A percentile compares a stretch with the other conserved stretches of the same genome.
Conservation (phyloP, 768 basidiomycete species). For the Termitomyces sp. region DNA sequence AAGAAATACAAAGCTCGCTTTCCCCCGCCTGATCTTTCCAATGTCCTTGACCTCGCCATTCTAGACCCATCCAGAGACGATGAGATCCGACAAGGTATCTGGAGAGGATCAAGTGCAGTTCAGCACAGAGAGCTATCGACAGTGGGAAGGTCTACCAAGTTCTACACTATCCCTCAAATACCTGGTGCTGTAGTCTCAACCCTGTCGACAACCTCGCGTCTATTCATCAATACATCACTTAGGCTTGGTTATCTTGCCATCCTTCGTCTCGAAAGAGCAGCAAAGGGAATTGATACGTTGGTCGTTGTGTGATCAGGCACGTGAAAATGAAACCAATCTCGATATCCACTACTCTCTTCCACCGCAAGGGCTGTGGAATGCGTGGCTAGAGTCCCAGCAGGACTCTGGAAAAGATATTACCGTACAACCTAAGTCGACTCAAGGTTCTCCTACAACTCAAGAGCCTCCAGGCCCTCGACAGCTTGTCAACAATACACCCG, state of each 20-base stretch:
- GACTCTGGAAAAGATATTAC: conserved; percentile 25
- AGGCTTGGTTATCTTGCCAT: conserved; percentile 86
- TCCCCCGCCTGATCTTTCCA: conserved; percentile 68
- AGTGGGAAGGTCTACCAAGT: conserved; percentile 21
- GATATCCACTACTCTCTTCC: conserved; percentile 85
- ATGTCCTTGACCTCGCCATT: conserved; percentile 61
- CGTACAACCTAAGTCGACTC: conserved; percentile 42
- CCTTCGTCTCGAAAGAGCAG: conserved; percentile 52
- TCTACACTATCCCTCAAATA: conserved; percentile 45
- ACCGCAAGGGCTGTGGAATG: conserved; percentile 70
- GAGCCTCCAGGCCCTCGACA: conserved; percentile 49
- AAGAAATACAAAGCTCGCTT: conserved; percentile 78
- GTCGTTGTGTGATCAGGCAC: conserved; percentile 73
- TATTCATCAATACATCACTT: conserved; percentile 14
- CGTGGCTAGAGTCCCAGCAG: conserved; percentile 33
- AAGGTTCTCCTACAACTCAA: conserved; percentile 13
- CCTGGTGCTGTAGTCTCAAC: conserved; percentile 41
- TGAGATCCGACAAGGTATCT: conserved; percentile 41
- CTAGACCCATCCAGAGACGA: conserved; percentile 32
- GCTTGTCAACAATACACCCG: conserved; percentile 71
- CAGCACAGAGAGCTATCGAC: conserved; percentile 26
- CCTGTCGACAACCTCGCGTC: neutral
- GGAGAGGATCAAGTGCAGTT: conserved; percentile 40
- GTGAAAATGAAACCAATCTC: conserved; percentile 80
- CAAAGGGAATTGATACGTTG: conserved; percentile 70